These are phyloP conservation scores for Tuber umbilicatum DNA, from an alignment of 495 filamentous ascomycete genomes.

Conservation along the genomic window DNA sequence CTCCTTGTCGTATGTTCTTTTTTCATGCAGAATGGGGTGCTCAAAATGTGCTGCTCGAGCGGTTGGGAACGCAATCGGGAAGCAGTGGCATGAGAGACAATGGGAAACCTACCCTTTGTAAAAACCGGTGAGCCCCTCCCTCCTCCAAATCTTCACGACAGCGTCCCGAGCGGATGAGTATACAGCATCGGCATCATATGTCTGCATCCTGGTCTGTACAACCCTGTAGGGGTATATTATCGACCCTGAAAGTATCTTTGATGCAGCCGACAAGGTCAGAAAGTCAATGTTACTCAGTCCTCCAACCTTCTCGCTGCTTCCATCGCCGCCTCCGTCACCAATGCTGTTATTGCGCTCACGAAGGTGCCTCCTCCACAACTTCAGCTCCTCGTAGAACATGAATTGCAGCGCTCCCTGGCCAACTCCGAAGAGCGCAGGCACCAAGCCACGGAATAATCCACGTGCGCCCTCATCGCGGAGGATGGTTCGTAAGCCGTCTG, in stretches of 20 bases:
- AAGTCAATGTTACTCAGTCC: constrained; percentile 67
- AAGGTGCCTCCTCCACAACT: constrained; percentile 49
- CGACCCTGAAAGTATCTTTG: constrained; percentile 79
- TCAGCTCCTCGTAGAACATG: constrained; percentile 85
- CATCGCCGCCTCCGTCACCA: constrained; percentile 20
- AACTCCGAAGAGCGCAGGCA: constrained; percentile 82
- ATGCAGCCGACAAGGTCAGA: constrained; percentile 66
- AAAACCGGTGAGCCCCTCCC: constrained; percentile 76
- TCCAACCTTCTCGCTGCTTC: constrained; percentile 31
- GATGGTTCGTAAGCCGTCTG: constrained; percentile 59
- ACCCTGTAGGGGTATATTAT: constrained; percentile 94
- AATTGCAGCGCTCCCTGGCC: constrained; percentile 93
- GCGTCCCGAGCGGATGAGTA: constrained; percentile 71
- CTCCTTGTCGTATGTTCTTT: not conserved
- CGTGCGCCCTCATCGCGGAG: constrained; percentile 60
- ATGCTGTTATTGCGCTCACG: constrained; percentile 13
- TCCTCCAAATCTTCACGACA: constrained; percentile 61
- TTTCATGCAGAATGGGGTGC: not conserved
- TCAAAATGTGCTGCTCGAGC: not conserved
- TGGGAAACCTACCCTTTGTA: constrained; percentile 62
- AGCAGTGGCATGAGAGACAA: constrained; percentile 18
- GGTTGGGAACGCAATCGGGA: constrained; percentile 7
- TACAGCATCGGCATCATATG: constrained; percentile 63
- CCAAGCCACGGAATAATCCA: constrained; percentile 77
- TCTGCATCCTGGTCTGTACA: constrained; percentile 77